Conservation (phyloP, 805 yeast genomes). For the Pichia paraexigua region DNA sequence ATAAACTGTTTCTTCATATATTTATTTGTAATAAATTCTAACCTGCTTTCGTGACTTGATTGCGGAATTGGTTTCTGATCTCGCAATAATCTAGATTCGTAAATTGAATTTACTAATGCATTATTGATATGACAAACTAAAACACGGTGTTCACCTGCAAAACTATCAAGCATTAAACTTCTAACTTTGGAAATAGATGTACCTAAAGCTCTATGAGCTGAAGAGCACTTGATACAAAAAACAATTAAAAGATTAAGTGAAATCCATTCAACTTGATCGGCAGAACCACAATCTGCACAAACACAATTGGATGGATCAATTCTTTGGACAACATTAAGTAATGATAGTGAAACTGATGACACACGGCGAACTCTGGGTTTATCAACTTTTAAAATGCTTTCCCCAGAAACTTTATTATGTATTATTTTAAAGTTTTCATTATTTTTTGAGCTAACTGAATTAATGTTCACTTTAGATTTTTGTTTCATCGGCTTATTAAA, state of each 20-base stretch:
- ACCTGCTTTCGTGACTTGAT: slow-evolving; percentile 39
- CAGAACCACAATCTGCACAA: slow-evolving; percentile 77
- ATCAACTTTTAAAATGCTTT: background rate
- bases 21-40: slow-evolving; percentile 56
- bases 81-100: slow-evolving; percentile 38
- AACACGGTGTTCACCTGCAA: slow-evolving; percentile 50
- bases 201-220: slow-evolving; percentile 82
- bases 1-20: slow-evolving; percentile 49
- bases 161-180: slow-evolving; percentile 68
- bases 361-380: slow-evolving; percentile 22
- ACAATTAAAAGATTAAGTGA: slow-evolving; percentile 66
- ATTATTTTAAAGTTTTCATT: background rate
- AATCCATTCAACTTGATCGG: slow-evolving; percentile 74
- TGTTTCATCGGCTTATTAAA: slow-evolving; percentile 10
- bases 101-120: slow-evolving; percentile 44
- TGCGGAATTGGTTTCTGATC: slow-evolving; percentile 26
- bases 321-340: slow-evolving; percentile 32
- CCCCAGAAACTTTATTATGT: background rate
- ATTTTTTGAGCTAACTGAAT: background rate
- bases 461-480: background rate
- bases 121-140: slow-evolving; percentile 50
- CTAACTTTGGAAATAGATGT: slow-evolving; percentile 72
- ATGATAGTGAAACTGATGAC: slow-evolving; percentile 28
- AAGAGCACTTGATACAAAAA: slow-evolving; percentile 79
- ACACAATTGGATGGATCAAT: slow-evolving; percentile 45